Percentiles rank a stretch among this genome's conserved stretches.
phyloP scores from a whole-genome alignment of 805 yeast genomes.

The Nakazawaea ambrosiae region DNA sequence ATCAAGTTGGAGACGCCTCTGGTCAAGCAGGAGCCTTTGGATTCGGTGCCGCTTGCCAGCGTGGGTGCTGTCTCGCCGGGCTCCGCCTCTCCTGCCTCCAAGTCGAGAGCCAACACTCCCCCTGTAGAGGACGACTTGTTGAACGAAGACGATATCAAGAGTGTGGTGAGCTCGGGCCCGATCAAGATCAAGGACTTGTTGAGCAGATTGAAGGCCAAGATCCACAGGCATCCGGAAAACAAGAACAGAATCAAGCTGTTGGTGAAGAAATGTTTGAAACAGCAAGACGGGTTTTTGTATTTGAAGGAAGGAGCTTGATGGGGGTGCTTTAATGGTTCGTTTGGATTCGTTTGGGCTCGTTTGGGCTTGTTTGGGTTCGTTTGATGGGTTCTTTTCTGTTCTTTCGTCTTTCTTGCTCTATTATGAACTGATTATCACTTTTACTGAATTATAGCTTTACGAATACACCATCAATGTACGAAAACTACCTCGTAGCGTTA shows the following conservation, averaged over 20 bases:
- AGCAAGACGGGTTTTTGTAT: slow-evolving; percentile 9
- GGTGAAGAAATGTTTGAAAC: slow-evolving; percentile 33
- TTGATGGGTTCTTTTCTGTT: no score
- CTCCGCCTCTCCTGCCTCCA: slow-evolving; percentile 1
- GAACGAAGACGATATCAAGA: slow-evolving; percentile 67
- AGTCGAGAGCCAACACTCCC: background rate
- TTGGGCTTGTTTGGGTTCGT: no score
- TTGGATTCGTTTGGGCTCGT: no score
- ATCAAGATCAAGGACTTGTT: slow-evolving; percentile 50
- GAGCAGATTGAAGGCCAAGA: slow-evolving; percentile 50
- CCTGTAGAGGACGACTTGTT: slow-evolving; percentile 31
- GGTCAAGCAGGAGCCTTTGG: slow-evolving; percentile 11
- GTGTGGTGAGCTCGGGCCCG: slow-evolving; percentile 50
- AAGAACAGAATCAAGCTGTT: slow-evolving; percentile 50
- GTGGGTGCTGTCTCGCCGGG: slow-evolving; percentile 1
- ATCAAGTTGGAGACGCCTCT: slow-evolving; percentile 13
- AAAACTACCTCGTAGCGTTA: no score
- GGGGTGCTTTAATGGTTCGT: no score
- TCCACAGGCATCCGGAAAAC: slow-evolving; percentile 58
- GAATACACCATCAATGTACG: no score
- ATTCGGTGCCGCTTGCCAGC: slow-evolving; percentile 8
- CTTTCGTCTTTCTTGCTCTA: no score
- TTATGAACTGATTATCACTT: no score
- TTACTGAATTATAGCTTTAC: no score
- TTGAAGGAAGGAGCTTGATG: slow-evolving; percentile 4